Base-by-base conservation (phyloP, 768 basidiomycete species). In the Boletus sp. region DNA sequence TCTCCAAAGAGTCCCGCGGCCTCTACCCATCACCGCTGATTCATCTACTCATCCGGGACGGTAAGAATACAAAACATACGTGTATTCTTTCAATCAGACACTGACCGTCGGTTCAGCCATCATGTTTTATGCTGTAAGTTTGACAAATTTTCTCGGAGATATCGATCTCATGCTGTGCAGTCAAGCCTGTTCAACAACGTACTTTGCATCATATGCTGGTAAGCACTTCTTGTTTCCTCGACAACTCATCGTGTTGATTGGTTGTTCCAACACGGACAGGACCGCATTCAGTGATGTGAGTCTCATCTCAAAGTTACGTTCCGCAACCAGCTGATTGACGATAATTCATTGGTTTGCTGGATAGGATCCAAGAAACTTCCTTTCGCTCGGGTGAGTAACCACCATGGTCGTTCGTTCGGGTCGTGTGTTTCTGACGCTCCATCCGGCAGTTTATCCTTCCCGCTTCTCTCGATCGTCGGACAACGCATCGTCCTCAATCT, bases 401-500 rank as follows among this genome's bases (percentile, higher is more conserved):
- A 20, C 10, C 20, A 20, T 45, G 3, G 24, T 46, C 28, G 18
- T 8, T 46, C 20, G 36, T 37, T 17, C 5, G 36, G 2, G 14
- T 41, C 7, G 11, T 18, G 20, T 9, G 7, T 42, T 20, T 17
- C 11, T 24, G 18, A 18, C 20, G 20, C 18, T 15, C 0, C 7
- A 9, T 11, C 11, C 8, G 10, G 28, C 47, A 65, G 64, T n/a
- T 18, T 64, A 35, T 57, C 63, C 12, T 17, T 60, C 7, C 63
- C 63, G 3, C 18, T 66, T 2, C 44, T 62, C 41, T 57, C 62
- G 2, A 33, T 64, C 35, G 52, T 55, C 7, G 64, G 64, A 4
- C 64, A 66, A 18, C 55, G 64, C 10, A 56, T 65, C 39, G 56
- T 66, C 18, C 56, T 66, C 37, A 66, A 66, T 46, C 53, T 66